These are phyloP conservation scores for Brassica cretica DNA, from an alignment of 345 rosid genomes.

Conservation along the genomic window DNA sequence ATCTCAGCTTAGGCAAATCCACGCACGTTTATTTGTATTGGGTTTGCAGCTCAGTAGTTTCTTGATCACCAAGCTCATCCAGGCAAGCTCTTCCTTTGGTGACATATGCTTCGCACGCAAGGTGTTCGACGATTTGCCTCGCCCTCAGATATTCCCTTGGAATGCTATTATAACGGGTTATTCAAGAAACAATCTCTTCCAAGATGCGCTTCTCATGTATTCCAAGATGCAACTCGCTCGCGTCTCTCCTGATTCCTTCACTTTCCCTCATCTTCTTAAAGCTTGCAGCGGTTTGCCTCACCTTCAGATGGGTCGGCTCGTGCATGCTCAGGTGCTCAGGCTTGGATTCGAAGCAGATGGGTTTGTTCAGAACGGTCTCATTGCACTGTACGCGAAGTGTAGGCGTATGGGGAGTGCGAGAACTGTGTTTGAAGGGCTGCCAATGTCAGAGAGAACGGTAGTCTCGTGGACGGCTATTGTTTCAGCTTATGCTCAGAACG, in stretches of 20 bases:
- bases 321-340: slow-evolving; percentile 64
- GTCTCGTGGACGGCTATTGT: slow-evolving; percentile 76
- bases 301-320: slow-evolving; percentile 46
- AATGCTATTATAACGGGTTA: slow-evolving; percentile 64
- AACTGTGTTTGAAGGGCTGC: slow-evolving; percentile 53
- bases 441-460: slow-evolving; percentile 47
- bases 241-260: slow-evolving; percentile 58
- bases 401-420: slow-evolving; percentile 45
- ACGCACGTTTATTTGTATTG: slow-evolving; percentile 46
- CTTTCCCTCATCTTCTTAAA: slow-evolving; percentile 59
- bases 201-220: slow-evolving; percentile 50
- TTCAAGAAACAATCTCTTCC: slow-evolving; percentile 46
- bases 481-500: slow-evolving; percentile 69
- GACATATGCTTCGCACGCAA: slow-evolving; percentile 54
- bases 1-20: slow-evolving; percentile 50
- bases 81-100: slow-evolving; percentile 35
- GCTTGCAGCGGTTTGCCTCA: slow-evolving; percentile 51
- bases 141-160: slow-evolving; percentile 57
- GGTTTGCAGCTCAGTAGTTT: slow-evolving; percentile 51
- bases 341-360: slow-evolving; percentile 59
- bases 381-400: slow-evolving; percentile 68
- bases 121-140: slow-evolving; percentile 59
- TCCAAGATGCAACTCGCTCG: slow-evolving; percentile 50
- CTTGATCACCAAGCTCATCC: slow-evolving; percentile 52
- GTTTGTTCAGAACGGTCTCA: slow-evolving; percentile 69